A percentile compares a stretch with the other conserved stretches of the same genome.
Conservation (phyloP, 1,284 basidiomycete genomes). For the Trichosporon faecale region DNA sequence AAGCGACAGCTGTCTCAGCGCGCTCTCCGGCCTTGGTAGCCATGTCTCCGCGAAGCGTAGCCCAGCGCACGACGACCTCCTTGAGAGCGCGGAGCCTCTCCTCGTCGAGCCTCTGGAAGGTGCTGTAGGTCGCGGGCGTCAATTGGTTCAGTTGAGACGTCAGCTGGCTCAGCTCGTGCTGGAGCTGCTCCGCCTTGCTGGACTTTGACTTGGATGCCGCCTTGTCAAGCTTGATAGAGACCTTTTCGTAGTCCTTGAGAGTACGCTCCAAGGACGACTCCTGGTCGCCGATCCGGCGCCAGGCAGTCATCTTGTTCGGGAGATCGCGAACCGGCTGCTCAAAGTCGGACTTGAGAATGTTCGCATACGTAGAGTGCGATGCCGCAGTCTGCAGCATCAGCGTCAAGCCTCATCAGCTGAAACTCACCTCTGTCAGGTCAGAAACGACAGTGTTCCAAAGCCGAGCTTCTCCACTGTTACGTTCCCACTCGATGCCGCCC, state of each 20-base stretch:
- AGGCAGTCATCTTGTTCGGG: slow-evolving; percentile 42
- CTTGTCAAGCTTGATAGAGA: slow-evolving; percentile 46
- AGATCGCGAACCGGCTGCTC: slow-evolving; percentile 46
- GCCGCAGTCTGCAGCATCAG: slow-evolving; percentile 38
- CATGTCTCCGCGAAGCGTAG: slow-evolving; percentile 47
- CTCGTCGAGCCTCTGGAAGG: slow-evolving; percentile 49
- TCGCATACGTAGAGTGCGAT: slow-evolving; percentile 42
- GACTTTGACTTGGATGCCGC: slow-evolving; percentile 48
- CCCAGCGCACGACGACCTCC: slow-evolving; percentile 50
- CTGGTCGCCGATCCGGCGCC: slow-evolving; percentile 44
- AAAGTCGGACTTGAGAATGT: slow-evolving; percentile 40
- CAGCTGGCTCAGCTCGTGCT: slow-evolving; percentile 39
- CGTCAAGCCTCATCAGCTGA: background rate
- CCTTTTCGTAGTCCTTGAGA: slow-evolving; percentile 50
- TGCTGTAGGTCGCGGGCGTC: slow-evolving; percentile 46
- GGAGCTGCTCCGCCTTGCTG: slow-evolving; percentile 33
- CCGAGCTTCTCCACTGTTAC: slow-evolving; percentile 38
- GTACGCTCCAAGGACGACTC: slow-evolving; percentile 47
- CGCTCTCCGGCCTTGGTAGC: slow-evolving; percentile 44
- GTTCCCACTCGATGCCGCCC: slow-evolving; percentile 41
- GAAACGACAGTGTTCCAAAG: slow-evolving; percentile 44
- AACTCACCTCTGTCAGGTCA: slow-evolving; percentile 49
- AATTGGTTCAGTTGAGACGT: slow-evolving; percentile 36
- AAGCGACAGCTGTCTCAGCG: slow-evolving; percentile 41
- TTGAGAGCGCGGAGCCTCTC: slow-evolving; percentile 46